Base-by-base conservation (phyloP, 257 asterid genomes). In the Przewalskia tangutica region DNA sequence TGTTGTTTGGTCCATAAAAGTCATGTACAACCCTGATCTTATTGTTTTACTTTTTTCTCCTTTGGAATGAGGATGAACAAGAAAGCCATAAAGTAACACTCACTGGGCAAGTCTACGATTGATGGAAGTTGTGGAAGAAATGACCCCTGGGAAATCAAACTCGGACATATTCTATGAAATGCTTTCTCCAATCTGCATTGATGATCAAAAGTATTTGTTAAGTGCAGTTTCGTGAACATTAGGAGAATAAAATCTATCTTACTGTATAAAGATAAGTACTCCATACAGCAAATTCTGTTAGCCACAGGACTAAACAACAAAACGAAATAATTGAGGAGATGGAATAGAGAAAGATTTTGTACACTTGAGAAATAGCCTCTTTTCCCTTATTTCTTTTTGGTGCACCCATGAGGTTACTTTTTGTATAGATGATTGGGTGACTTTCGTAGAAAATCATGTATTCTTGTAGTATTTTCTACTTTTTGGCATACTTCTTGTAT, bases 51-150 rank as follows among this genome's bases (percentile, higher is more conserved):
- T 13, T 73, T 13, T 48, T 48, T 48, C 40, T 13, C 59, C 6
- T 48, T 73, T 23, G 60, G 10, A 5, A 20, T 48, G 2, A 27
- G 62, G 46, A 50, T 27, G 20, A 75, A 44, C 79, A 85, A 62
- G 53, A 32, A 82, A 65, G 40, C 4, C 18, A 63, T 10, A 40
- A 63, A 54, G 44, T 42, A 34, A 83, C 56, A 90, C 97, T 91
- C 85, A 95, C 98, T 88, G 48, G 99, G 98, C 77, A 94, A 86
- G 88, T 95, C 99, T 51, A 95, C 85, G 8, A 94, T 86, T 56
- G 96, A 89, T 40, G 97, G 91, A 85, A 95, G 91, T 44, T 92
- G 86, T 55, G 97, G 95, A 83, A 94, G 89, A 88, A 94, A 92
- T 60, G 98, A 91, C 81, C 99, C 98, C 81, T 91, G 89, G 68